phyloP scores from a whole-genome alignment of 2,329 filamentous ascomycete species.

The Penicillium sp. region DNA sequence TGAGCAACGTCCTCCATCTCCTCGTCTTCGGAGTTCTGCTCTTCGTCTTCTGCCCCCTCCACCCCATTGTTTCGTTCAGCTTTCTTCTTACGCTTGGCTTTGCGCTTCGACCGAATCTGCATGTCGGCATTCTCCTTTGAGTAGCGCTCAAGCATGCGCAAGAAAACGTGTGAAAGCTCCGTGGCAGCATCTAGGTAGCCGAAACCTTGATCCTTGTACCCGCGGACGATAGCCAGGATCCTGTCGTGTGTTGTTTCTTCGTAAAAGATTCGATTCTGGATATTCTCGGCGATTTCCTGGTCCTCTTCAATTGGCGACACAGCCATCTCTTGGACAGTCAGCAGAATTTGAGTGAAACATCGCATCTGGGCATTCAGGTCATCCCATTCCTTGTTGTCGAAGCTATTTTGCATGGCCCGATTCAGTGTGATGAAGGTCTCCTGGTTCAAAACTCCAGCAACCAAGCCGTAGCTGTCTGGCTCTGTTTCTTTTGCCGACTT shows the following conservation, averaged over 20 bases:
- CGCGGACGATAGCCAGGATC: conserved; percentile 76
- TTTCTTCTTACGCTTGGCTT: conserved; percentile 67
- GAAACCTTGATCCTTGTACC: conserved; percentile 93
- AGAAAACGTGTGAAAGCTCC: conserved; percentile 86
- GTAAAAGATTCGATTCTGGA: conserved; percentile 96
- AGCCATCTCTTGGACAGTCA: conserved; percentile 92
- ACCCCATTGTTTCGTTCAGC: conserved; percentile 45
- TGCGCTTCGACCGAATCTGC: conserved; percentile 82
- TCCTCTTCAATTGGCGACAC: conserved; percentile 86
- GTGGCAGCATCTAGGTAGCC: conserved; percentile 91
- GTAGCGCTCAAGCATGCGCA: conserved; percentile 89
- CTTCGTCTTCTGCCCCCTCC: conserved; percentile 59
- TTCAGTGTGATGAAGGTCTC: conserved; percentile 92
- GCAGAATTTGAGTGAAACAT: conserved; percentile 90
- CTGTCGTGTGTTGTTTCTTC: conserved; percentile 93
- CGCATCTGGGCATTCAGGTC: conserved; percentile 87
- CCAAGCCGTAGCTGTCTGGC: conserved; percentile 78
- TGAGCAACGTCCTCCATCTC: conserved; percentile 73
- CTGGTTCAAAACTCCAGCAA: conserved; percentile 89
- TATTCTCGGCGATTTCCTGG: conserved; percentile 97
- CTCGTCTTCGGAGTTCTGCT: conserved; percentile 68
- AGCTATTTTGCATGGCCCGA: conserved; percentile 75
- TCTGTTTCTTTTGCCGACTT: conserved; percentile 59
- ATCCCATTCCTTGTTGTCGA: conserved; percentile 84
- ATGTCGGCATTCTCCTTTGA: conserved; percentile 94